Evolutionary conservation across 1,284 basidiomycete genomes (phyloP).

Genomic region (Violaceomyces palustris): DNA sequence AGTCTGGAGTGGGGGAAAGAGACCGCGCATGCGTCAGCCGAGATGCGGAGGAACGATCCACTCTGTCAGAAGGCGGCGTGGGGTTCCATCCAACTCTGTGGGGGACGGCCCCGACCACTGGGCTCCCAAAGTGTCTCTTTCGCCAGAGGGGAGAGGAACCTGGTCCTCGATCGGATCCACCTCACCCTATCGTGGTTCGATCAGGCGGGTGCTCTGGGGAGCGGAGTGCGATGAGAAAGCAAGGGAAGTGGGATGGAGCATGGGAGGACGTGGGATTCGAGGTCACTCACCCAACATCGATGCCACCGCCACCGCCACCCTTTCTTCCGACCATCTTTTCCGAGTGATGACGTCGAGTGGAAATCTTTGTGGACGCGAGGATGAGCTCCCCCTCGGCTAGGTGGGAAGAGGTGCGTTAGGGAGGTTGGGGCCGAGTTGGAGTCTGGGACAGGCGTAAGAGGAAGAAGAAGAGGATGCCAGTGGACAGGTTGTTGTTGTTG

Average conservation of each 20-base stretch:
- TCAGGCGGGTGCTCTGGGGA: too few species aligned
- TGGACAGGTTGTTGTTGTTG: not conserved
- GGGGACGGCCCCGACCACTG: too few species aligned
- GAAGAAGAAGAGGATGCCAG: not conserved
- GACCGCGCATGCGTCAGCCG: slow-evolving; percentile 2
- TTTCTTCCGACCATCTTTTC: slow-evolving; percentile 33
- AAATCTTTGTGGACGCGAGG: not conserved
- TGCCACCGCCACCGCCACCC: slow-evolving; percentile 22
- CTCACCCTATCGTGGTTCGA: too few species aligned
- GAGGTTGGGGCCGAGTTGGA: not conserved
- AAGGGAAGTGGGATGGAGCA: not conserved
- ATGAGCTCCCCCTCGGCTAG: not conserved
- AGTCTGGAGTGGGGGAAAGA: slow-evolving; percentile 53
- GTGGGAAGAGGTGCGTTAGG: not conserved
- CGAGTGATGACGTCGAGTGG: not conserved
- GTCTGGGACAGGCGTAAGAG: not conserved
- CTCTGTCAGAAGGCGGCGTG: not conserved
- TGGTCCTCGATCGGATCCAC: too few species aligned
- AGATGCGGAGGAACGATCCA: slow-evolving; percentile 34
- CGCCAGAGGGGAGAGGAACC: not conserved
- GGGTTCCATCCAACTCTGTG: not conserved
- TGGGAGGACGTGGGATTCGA: not conserved
- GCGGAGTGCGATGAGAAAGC: not conserved
- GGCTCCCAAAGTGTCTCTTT: not conserved
- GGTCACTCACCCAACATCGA: slow-evolving; percentile 31